These are phyloP conservation scores for Exophiala calicioides DNA, from an alignment of 2,329 filamentous ascomycete species.

Conservation along the genomic window DNA sequence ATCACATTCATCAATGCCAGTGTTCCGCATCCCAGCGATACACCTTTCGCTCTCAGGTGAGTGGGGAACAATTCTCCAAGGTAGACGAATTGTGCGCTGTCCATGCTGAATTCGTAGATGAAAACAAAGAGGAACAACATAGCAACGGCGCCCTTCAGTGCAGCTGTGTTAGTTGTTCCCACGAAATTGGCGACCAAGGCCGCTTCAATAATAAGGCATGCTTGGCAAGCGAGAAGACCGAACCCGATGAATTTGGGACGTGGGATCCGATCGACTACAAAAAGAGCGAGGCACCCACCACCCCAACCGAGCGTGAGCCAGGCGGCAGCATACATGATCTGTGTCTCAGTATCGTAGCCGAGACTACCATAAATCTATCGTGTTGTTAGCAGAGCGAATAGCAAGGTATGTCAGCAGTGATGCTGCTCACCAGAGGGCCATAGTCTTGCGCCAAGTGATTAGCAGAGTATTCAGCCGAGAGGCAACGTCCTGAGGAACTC, in stretches of 20 bases:
- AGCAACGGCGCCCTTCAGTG: constrained; percentile 39
- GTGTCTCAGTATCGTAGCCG: constrained; percentile 40
- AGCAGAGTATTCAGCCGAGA: too few relatives aligned
- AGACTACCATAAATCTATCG: constrained; percentile 47
- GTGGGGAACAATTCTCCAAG: constrained; percentile 8
- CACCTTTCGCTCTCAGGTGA: constrained; percentile 10
- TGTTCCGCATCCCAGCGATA: constrained; percentile 1
- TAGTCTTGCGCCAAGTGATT: too few relatives aligned
- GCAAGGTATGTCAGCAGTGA: not conserved
- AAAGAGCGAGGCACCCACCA: not conserved
- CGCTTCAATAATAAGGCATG: not conserved
- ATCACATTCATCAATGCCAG: constrained; percentile 5
- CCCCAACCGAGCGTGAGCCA: constrained; percentile 1
- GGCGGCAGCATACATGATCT: constrained; percentile 7
- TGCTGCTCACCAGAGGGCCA: constrained; percentile 33
- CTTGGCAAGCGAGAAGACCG: not conserved
- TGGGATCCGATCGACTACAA: constrained; percentile 9
- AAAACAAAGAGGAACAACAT: constrained; percentile 32
- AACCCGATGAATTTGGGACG: constrained; percentile 6
- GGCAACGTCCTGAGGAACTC: too few relatives aligned
- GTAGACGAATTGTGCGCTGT: constrained; percentile 4
- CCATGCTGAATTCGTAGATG: not conserved
- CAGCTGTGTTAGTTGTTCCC: constrained; percentile 26
- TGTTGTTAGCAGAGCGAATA: too few relatives aligned
- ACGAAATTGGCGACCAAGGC: not conserved